Evolutionary conservation across 2,329 filamentous ascomycete genomes (phyloP), one percentile per base, ranked within the genome.

Genomic region (Sporothrix inflata): DNA sequence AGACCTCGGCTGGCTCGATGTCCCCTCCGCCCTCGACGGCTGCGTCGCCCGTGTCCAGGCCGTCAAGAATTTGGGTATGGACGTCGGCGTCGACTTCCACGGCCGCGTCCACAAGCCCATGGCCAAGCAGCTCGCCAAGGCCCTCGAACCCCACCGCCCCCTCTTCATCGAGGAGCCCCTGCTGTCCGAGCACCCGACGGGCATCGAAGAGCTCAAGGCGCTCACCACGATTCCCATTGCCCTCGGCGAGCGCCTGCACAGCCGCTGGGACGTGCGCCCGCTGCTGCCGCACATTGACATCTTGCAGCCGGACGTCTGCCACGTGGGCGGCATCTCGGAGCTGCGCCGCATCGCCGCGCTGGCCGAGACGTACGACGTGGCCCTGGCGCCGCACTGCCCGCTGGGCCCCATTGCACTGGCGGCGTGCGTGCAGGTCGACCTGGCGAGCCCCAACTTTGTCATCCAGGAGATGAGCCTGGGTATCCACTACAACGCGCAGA

Each of bases 401-500:
- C 80, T 92, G 0, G 90, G 90, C 0, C 89, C 90, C 0, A 89
- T 91, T 72, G 88, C 90, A 0, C 82, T 91, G n/a, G 89, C 89
- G 2, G 90, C 89, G 0, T 87, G 85, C 74, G 83, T 91, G 67
- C 89, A 91, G 75, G 85, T 91, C 12, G 88, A 87, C 67, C 82
- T 85, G 67, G 81, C 79, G 21, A 86, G 79, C 51, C 84, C 82
- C 74, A 91, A 88, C 80, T 91, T 89, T 77, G 86, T 84, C 9
- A 91, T 92, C 61, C 88, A 91, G 77, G 90, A 92, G 78, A 91
- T 91, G 90, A 89, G 87, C 74, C 77, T 91, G 53, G 90, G 90
- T 0, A 92, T 92, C 77, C 90, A 92, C 79, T 92, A 92, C 78
- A 92, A 92, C 75, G 84, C 83, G 2, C 72, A 76, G 86, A 70